A percentile compares a stretch with the other conserved stretches of the same genome.
These are phyloP conservation scores for Rosa rugosa DNA, from an alignment of 306 rosid genomes.

Conservation along the genomic window DNA sequence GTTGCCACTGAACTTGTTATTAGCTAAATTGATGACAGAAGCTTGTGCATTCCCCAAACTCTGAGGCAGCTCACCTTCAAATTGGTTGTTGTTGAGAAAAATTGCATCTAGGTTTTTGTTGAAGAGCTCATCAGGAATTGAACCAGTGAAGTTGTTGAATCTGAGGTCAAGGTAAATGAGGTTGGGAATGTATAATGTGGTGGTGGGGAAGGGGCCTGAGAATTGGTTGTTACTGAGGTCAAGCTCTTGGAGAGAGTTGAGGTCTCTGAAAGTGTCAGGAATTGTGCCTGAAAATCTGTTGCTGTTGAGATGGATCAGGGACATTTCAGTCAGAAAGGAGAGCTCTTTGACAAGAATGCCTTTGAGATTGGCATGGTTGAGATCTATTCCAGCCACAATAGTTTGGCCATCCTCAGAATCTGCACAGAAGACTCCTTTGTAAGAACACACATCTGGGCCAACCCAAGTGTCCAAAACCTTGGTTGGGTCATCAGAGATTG, in stretches of 20 bases:
- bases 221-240: slow-evolving; percentile 88
- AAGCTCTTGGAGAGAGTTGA: slow-evolving; percentile 60
- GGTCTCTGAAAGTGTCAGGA: slow-evolving; percentile 67
- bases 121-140: slow-evolving; percentile 72
- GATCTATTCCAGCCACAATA: slow-evolving; percentile 80
- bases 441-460: slow-evolving; percentile 81
- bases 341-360: slow-evolving; percentile 80
- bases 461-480: slow-evolving; percentile 62
- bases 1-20: slow-evolving; percentile 67
- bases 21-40: slow-evolving; percentile 86
- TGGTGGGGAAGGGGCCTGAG: slow-evolving; percentile 75
- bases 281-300: slow-evolving; percentile 70
- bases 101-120: slow-evolving; percentile 73
- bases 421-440: slow-evolving; percentile 83
- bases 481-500: slow-evolving; percentile 76
- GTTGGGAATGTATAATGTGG: slow-evolving; percentile 56
- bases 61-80: slow-evolving; percentile 79
- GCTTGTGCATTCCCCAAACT: slow-evolving; percentile 88
- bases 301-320: slow-evolving; percentile 81
- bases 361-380: slow-evolving; percentile 85
- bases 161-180: slow-evolving; percentile 88
- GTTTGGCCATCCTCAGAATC: slow-evolving; percentile 36
- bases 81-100: slow-evolving; percentile 79
- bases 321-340: slow-evolving; percentile 65
- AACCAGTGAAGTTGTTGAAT: slow-evolving; percentile 72